phyloP scores from a whole-genome alignment of 2,329 filamentous ascomycete genomes.

The Fusarium redolens region DNA sequence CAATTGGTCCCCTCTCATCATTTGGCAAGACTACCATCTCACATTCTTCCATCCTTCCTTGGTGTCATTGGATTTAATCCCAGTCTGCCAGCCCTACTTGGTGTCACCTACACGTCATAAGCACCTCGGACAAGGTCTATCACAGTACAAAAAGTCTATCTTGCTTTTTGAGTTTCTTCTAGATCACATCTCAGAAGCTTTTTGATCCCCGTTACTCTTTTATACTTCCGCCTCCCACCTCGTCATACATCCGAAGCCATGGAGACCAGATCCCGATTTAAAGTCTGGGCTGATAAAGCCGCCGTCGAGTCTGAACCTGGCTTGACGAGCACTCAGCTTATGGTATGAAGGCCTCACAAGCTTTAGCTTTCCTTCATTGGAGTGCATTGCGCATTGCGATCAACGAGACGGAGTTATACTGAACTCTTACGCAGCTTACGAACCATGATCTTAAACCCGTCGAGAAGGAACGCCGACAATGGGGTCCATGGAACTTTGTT shows the following conservation, averaged over 20 bases:
- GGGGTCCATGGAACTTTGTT: constrained; percentile 89
- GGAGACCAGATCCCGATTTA: constrained; percentile 53
- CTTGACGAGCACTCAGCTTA: constrained; percentile 81
- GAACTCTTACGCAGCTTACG: constrained; percentile 65
- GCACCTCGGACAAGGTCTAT: constrained; percentile 8
- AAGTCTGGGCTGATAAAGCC: constrained; percentile 66
- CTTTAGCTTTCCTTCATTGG: background rate
- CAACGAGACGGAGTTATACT: constrained; percentile 21
- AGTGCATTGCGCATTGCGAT: background rate
- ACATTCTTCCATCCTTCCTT: background rate
- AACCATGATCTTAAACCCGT: constrained; percentile 87
- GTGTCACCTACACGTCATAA: constrained; percentile 39
- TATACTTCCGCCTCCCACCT: background rate
- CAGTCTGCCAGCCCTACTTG: constrained; percentile 13
- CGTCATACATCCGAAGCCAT: constrained; percentile 13
- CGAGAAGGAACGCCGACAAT: constrained; percentile 82
- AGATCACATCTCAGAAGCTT: background rate
- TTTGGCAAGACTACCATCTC: constrained; percentile 18
- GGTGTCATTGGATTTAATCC: constrained; percentile 25
- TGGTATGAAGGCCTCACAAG: constrained; percentile 61
- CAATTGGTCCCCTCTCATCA: constrained; percentile 7
- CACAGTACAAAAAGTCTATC: background rate
- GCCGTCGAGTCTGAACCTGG: constrained; percentile 81
- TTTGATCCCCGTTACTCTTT: background rate
- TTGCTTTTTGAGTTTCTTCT: constrained; percentile 12